Evolutionary conservation across 768 basidiomycete species (phyloP).

Genomic region (Cystofilobasidium bisporidii): DNA sequence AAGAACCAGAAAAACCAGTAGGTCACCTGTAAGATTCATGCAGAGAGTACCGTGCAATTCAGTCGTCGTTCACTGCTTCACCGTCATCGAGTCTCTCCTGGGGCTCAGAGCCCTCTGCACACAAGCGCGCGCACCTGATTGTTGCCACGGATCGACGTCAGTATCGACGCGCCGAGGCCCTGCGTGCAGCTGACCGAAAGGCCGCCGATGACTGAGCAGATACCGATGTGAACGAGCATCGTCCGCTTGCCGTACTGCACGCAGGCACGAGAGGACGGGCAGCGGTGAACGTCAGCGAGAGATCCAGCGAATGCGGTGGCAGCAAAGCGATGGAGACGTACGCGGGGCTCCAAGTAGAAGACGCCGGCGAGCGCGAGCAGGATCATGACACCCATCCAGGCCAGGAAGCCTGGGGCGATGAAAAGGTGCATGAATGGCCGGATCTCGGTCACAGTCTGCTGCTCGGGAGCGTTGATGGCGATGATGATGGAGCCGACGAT

Average conservation of each 20-base stretch:
- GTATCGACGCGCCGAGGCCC: slow-evolving; percentile 82
- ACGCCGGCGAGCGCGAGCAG: slow-evolving; percentile 7
- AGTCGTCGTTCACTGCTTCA: too few relatives aligned
- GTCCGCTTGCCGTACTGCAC: slow-evolving; percentile 15
- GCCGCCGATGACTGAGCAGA: slow-evolving; percentile 95
- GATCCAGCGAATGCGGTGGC: too few relatives aligned
- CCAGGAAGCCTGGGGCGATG: slow-evolving; percentile 23
- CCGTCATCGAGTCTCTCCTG: too few relatives aligned
- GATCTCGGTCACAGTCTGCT: slow-evolving; percentile 38
- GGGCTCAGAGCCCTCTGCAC: slow-evolving; percentile 41
- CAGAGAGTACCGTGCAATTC: too few relatives aligned
- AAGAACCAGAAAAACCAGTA: slow-evolving; percentile 59
- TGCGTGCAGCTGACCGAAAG: slow-evolving; percentile 59
- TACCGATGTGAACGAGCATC: slow-evolving; percentile 52
- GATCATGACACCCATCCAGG: slow-evolving; percentile 16
- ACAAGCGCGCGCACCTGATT: slow-evolving; percentile 45
- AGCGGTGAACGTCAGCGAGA: background rate
- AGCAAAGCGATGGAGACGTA: background rate
- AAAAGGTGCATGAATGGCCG: slow-evolving; percentile 31
- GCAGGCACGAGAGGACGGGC: background rate
- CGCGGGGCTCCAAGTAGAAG: slow-evolving; percentile 24
- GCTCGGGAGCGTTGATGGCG: slow-evolving; percentile 52
- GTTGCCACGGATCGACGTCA: slow-evolving; percentile 49
- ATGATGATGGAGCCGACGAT: slow-evolving; percentile 52
- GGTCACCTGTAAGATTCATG: slow-evolving; percentile 45